These are phyloP conservation scores for Neonectria neomacrospora DNA, from an alignment of 2,329 filamentous ascomycete genomes.

Conservation along the genomic window DNA sequence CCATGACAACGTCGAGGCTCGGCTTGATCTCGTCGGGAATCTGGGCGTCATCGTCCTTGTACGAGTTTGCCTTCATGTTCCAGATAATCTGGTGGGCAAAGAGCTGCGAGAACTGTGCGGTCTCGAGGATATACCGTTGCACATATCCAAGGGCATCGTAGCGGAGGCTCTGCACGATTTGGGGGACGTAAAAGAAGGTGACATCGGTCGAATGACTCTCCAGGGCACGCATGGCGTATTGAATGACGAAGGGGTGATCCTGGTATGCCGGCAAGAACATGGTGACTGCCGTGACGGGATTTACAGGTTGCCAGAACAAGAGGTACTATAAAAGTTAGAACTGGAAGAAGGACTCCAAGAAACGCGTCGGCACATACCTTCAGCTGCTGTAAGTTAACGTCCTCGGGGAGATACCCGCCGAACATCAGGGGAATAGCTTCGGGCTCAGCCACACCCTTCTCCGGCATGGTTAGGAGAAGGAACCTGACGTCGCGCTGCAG, in stretches of 20 bases:
- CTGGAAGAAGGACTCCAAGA: background rate
- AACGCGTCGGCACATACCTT: conserved; percentile 65
- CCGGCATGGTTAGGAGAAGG: conserved; percentile 83
- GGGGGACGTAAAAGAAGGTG: conserved; percentile 98
- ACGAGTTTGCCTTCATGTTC: conserved; percentile 99
- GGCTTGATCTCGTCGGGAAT: conserved; percentile 94
- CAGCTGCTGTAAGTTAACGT: conserved; percentile 82
- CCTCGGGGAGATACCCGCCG: conserved; percentile 77
- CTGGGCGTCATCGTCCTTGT: conserved; percentile 93
- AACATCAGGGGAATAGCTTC: conserved; percentile 87
- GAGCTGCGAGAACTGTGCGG: conserved; percentile 95
- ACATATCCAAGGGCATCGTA: conserved; percentile 96
- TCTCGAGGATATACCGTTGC: conserved; percentile 95
- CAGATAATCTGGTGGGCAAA: conserved; percentile 99
- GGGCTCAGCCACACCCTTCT: conserved; percentile 82
- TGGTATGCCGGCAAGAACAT: conserved; percentile 92
- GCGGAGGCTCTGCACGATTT: conserved; percentile 94
- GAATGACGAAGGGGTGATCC: conserved; percentile 91
- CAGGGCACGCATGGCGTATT: conserved; percentile 95
- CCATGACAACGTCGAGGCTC: conserved; percentile 89
- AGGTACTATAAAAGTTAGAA: conserved; percentile 70
- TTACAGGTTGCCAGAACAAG: conserved; percentile 91
- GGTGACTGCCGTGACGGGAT: conserved; percentile 91
- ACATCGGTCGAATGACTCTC: conserved; percentile 96
- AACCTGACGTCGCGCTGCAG: conserved; percentile 81